Percentiles rank a stretch among this genome's conserved stretches.
These are phyloP conservation scores for Pyrenophora seminiperda DNA, from an alignment of 2,329 filamentous ascomycete genomes.

Conservation along the genomic window DNA sequence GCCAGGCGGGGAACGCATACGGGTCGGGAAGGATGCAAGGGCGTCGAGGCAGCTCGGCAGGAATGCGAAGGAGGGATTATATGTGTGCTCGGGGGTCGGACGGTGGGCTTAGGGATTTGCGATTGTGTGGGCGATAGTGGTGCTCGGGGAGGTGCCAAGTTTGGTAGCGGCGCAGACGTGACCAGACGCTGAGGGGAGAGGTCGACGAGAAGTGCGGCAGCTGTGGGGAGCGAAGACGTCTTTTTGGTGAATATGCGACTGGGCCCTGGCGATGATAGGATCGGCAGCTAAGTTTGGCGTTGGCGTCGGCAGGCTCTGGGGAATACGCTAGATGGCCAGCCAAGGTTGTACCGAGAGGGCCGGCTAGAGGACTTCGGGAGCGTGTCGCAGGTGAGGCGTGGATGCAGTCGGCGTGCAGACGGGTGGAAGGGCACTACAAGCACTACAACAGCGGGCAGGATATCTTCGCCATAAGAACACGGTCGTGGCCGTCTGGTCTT, in stretches of 20 bases:
- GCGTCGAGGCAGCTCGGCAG: slow-evolving; percentile 17
- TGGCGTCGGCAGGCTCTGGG: slow-evolving; percentile 25
- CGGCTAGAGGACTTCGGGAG: slow-evolving; percentile 9
- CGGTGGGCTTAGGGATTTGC: background rate
- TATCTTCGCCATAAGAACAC: slow-evolving; percentile 5
- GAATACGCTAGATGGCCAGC: slow-evolving; percentile 19
- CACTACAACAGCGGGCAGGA: background rate
- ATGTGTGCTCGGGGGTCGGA: slow-evolving; percentile 4
- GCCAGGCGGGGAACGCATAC: slow-evolving; percentile 49
- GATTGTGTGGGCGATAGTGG: background rate
- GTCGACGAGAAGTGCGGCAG: slow-evolving; percentile 10
- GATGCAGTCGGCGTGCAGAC: background rate
- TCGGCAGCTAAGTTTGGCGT: slow-evolving; percentile 29
- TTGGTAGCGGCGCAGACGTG: slow-evolving; percentile 9
- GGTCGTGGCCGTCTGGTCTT: background rate
- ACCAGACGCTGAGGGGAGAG: slow-evolving; percentile 3
- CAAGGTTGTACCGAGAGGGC: slow-evolving; percentile 8
- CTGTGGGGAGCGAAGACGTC: slow-evolving; percentile 14
- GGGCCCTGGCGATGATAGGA: slow-evolving; percentile 22
- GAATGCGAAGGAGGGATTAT: slow-evolving; percentile 8
- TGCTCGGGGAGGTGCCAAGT: background rate
- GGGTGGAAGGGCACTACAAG: background rate
- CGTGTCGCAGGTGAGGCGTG: slow-evolving; percentile 6
- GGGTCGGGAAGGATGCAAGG: slow-evolving; percentile 44
- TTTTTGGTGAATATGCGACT: slow-evolving; percentile 16